These are phyloP conservation scores for Aristolochia fimbriata DNA, from an alignment of 164 flowering plant species.

Conservation along the genomic window DNA sequence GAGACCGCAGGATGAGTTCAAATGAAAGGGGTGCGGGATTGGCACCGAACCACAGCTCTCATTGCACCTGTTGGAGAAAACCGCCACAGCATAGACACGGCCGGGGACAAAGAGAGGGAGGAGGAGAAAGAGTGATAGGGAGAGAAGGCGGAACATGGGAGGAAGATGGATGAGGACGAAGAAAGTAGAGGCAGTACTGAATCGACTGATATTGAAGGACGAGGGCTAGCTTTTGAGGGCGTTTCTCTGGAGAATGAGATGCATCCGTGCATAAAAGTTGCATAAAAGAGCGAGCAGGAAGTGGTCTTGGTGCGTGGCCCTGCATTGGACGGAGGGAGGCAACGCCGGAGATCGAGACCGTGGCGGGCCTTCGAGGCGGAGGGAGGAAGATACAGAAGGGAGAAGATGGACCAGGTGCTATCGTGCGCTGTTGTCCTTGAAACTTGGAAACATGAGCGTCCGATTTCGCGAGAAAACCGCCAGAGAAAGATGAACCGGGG, in stretches of 20 bases:
- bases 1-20: conserved; percentile 27
- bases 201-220: background rate
- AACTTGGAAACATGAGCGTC: too few species aligned
- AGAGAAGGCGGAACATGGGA: conserved; percentile 13
- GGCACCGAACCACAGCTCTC: conserved; percentile 41
- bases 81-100: conserved; percentile 1
- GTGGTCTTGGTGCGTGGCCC: background rate
- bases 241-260: background rate
- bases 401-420: background rate
- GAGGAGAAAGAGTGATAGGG: background rate
- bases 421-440: too few species aligned
- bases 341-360: conserved; percentile 2
- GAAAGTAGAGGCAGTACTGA: conserved; percentile 4
- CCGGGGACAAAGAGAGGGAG: conserved; percentile 11
- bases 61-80: conserved; percentile 19
- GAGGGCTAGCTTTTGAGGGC: background rate
- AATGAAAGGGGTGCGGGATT: conserved; percentile 54
- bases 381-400: background rate
- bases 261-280: background rate
- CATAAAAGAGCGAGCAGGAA: background rate
- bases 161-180: conserved; percentile 1
- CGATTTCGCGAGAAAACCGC: too few species aligned
- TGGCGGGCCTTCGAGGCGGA: background rate
- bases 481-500: too few species aligned
- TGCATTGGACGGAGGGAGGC: background rate